Evolutionary conservation across 495 filamentous ascomycete species (phyloP), one percentile per base, ranked within the genome.

Genomic region (Mycothermus thermophilus): DNA sequence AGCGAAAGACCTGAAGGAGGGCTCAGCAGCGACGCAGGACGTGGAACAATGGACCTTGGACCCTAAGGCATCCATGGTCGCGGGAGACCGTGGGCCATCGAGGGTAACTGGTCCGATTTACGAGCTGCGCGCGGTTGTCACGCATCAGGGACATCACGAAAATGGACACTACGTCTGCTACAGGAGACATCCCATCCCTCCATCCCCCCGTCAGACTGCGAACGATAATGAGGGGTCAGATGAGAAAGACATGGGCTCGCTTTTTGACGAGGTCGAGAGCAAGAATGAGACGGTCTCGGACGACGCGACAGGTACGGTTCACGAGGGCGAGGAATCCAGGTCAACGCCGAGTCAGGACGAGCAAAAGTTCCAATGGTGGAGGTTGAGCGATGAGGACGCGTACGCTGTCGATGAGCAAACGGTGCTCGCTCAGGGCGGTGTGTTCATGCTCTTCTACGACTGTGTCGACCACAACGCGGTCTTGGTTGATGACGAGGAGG

Each of bases 381-480:
- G 78, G 9, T 60, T 94, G 11, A 93, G 84, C 52, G 86, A 94
- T 49, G 80, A 92, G 28, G 74, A 80, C 36, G 85, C 94, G 7
- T 68, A 59, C 39, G 68, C 70, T 43, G 83, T 84, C 34, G 66
- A 68, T 13, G 86, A 93, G 56, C 62, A 69, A 9, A 66, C 66
- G 21, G 87, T 90, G 0, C 66, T 93, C 34, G 63, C 58, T 2
- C 82, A 88, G 46, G 73, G 76, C n/a, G 85, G 80, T 10, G 88
- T 80, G 1, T 96, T 95, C 48, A 95, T 97, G 88, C 66, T 96
- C 7, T 95, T 97, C 58, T 97, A 96, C 47, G 90, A 97, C 48
- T 64, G 62, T 19, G 49, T 75, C n/a, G 58, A 66, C n/a, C n/a
- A n/a, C n/a, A n/a, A n/a, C n/a, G n/a, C n/a, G n/a, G n/a, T n/a